Conservation (phyloP, 2,329 filamentous ascomycete genomes). For the Scleromitrula shiraiana region DNA sequence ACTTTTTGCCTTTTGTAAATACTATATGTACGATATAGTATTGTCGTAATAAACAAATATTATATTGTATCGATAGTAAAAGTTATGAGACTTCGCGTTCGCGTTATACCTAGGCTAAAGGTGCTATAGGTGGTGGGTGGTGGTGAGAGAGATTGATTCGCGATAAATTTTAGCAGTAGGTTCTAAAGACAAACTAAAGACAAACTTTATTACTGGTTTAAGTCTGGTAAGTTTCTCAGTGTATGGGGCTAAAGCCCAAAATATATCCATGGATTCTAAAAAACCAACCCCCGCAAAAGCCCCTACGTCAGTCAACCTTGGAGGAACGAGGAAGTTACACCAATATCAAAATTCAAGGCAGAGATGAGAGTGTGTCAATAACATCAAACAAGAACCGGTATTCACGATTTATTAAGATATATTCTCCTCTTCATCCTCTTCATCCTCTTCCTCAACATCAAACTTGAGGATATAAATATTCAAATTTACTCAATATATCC, state of each 20-base stretch:
- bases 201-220: background rate
- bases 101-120: too few relatives aligned
- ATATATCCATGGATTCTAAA: too few relatives aligned
- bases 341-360: slow-evolving; percentile 1
- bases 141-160: too few relatives aligned
- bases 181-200: too few relatives aligned
- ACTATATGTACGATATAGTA: too few relatives aligned
- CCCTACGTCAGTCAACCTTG: background rate
- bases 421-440: too few relatives aligned
- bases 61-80: too few relatives aligned
- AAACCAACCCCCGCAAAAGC: background rate
- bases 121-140: background rate
- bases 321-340: too few relatives aligned
- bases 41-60: too few relatives aligned
- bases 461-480: background rate
- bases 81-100: background rate
- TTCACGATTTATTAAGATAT: background rate
- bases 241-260: background rate
- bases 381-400: background rate
- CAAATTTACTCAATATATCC: background rate
- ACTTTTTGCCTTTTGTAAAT: too few relatives aligned
- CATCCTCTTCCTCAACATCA: too few relatives aligned
- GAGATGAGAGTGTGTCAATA: background rate
- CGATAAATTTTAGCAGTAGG: too few relatives aligned
- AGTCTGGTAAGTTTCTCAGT: background rate